These are phyloP conservation scores for Taphrina sp. DNA, from an alignment of 1,139 yeast genomes.

Conservation along the genomic window DNA sequence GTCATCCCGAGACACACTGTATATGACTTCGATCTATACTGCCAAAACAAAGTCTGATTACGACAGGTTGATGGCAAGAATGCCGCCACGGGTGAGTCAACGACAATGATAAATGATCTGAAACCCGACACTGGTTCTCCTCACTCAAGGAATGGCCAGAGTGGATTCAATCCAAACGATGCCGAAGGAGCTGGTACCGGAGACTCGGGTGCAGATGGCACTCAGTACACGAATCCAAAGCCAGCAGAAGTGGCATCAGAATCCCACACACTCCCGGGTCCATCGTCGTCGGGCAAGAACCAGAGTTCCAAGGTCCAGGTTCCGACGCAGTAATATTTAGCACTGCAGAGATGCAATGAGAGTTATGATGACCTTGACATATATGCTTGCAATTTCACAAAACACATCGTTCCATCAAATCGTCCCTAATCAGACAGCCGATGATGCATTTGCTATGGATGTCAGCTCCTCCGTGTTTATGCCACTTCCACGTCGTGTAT, in stretches of 20 bases:
- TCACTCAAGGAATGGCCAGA: constrained; percentile 5
- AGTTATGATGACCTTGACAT: too few species aligned
- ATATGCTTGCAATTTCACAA: too few species aligned
- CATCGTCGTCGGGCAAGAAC: constrained; percentile 2
- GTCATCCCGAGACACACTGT: constrained; percentile 20
- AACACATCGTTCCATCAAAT: too few species aligned
- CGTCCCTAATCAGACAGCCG: too few species aligned
- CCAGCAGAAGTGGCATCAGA: constrained; percentile 15
- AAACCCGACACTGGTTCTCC: constrained; percentile 4
- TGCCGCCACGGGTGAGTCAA: constrained; percentile 18
- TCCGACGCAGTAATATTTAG: constrained; percentile 19
- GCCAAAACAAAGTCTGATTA: too few species aligned
- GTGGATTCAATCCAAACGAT: constrained; percentile 20
- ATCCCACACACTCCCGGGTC: constrained; percentile 10
- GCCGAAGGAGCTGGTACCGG: constrained; percentile 9
- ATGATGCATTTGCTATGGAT: too few species aligned
- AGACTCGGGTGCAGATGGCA: constrained; percentile 2
- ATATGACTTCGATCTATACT: too few species aligned
- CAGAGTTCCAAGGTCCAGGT: constrained; percentile 14
- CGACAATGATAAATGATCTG: constrained; percentile 19
- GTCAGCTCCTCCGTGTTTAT: too few species aligned
- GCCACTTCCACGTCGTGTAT: too few species aligned
- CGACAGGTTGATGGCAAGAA: constrained; percentile 15
- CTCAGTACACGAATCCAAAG: constrained; percentile 8
- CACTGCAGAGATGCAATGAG: too few species aligned